Evolutionary conservation across 148 eudicot genomes (phyloP).

Genomic region (Salicornia ramosissima): DNA sequence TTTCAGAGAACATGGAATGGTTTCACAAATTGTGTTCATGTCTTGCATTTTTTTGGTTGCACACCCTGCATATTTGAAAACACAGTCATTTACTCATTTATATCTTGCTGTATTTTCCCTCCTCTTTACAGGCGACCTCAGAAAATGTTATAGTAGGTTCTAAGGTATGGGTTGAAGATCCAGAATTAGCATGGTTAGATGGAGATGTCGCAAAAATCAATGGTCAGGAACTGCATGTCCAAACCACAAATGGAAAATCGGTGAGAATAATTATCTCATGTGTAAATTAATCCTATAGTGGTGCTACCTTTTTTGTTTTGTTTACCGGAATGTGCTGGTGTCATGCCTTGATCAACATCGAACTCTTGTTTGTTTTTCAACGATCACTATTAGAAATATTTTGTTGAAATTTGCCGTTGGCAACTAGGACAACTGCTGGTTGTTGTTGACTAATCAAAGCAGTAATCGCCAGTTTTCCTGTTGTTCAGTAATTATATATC

Average conservation of each 20-base stretch:
- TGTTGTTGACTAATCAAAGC: background rate
- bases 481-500: background rate
- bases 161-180: constrained; percentile 95
- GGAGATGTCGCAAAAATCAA: constrained; percentile 71
- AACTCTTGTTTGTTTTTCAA: background rate
- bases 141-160: constrained; percentile 90
- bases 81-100: background rate
- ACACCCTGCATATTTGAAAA: background rate
- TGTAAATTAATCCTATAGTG: background rate
- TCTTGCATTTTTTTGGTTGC: background rate
- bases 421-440: background rate
- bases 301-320: background rate
- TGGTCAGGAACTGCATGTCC: constrained; percentile 76
- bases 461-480: background rate
- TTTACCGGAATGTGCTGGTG: background rate
- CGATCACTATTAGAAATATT: background rate
- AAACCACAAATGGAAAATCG: constrained; percentile 59
- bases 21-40: constrained; percentile 8
- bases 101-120: constrained; percentile 16
- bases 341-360: background rate
- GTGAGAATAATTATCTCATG: constrained; percentile 41
- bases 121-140: constrained; percentile 61
- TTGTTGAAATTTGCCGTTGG: background rate
- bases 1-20: background rate
- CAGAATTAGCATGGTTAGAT: constrained; percentile 82